A percentile compares a stretch with the other conserved stretches of the same genome.
phyloP scores from a whole-genome alignment of 2,329 filamentous ascomycete species.

The Tolypocladium amazonense region DNA sequence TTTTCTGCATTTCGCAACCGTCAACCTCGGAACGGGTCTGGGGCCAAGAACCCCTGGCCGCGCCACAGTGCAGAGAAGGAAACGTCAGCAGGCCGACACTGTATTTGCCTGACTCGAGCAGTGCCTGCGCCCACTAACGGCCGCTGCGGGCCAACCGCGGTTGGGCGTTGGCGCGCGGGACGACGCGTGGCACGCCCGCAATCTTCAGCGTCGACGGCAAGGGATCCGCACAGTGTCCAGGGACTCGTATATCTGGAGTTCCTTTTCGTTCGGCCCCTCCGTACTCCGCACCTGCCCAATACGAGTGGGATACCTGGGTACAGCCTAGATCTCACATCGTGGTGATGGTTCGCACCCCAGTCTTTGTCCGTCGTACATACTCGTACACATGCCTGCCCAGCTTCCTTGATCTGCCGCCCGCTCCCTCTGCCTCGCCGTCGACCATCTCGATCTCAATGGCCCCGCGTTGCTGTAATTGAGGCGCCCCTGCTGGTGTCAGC shows the following conservation, averaged over 20 bases:
- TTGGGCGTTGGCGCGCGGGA: background rate
- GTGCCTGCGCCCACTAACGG: too few species aligned
- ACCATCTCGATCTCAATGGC: background rate
- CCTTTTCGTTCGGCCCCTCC: background rate
- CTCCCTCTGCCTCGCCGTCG: background rate
- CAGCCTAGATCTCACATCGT: background rate
- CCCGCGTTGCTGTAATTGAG: background rate
- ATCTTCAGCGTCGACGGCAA: too few species aligned
- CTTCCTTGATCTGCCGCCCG: background rate
- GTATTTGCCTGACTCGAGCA: background rate
- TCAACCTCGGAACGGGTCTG: background rate
- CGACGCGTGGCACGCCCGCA: background rate
- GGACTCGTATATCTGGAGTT: background rate
- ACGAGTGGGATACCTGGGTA: background rate
- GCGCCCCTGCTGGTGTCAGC: background rate
- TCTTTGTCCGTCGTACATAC: background rate
- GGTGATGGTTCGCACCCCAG: background rate
- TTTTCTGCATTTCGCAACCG: background rate
- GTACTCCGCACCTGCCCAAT: background rate
- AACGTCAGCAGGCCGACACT: background rate
- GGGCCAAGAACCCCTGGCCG: background rate
- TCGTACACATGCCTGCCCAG: too few species aligned
- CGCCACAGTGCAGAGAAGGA: background rate
- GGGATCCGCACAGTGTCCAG: too few species aligned
- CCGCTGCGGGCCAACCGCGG: too few species aligned